Conservation (phyloP, 495 filamentous ascomycete genomes). For the Hyaloscypha bicolor region DNA sequence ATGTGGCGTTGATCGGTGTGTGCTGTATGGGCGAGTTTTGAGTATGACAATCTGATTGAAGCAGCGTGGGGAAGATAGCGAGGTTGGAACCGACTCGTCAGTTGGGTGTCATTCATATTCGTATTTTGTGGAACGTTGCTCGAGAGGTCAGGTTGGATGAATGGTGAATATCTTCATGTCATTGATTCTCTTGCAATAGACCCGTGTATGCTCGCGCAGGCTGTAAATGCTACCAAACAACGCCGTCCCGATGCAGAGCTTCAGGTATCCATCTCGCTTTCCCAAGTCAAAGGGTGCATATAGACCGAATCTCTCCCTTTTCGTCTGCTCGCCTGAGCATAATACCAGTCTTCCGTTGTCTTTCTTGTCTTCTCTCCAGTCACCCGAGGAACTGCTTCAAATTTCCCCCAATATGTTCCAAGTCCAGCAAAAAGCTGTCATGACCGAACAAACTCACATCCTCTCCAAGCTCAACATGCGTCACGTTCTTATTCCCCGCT, state of each 20-base stretch:
- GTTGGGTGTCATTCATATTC: slow-evolving; percentile 10
- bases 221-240: slow-evolving; percentile 4
- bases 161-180: neutral
- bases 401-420: slow-evolving; percentile 86
- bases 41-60: neutral
- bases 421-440: slow-evolving; percentile 92
- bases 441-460: slow-evolving; percentile 93
- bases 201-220: neutral
- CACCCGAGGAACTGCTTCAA: slow-evolving; percentile 76
- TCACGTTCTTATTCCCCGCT: slow-evolving; percentile 75
- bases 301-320: no score
- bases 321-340: no score
- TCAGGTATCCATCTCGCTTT: neutral
- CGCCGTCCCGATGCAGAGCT: slow-evolving; percentile 11
- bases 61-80: slow-evolving; percentile 6
- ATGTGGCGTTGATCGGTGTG: slow-evolving; percentile 5
- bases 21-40: slow-evolving; percentile 1
- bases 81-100: neutral
- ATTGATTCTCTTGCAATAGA: neutral
- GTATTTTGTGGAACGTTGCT: slow-evolving; percentile 3
- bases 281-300: no score
- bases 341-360: no score
- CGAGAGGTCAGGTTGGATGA: neutral
- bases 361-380: slow-evolving; percentile 4
- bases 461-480: slow-evolving; percentile 88